Percentiles rank a stretch among this genome's conserved stretches.
Conservation (phyloP, 805 yeast species). For the Ogataea minuta region DNA sequence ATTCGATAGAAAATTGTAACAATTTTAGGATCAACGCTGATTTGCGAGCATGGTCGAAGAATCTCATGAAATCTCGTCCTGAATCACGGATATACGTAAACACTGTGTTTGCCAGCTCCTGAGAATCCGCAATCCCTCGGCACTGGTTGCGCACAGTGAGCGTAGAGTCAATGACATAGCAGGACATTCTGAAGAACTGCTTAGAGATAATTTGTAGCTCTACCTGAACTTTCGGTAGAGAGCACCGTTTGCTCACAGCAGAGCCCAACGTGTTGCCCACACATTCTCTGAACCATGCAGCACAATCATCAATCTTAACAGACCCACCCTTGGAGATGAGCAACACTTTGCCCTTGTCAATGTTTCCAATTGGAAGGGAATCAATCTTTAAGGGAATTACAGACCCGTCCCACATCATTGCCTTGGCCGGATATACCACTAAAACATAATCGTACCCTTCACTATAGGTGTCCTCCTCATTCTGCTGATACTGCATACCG, state of each 20-base stretch:
- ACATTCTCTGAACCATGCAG: constrained; percentile 54
- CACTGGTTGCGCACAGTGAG: constrained; percentile 52
- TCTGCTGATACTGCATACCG: constrained; percentile 4
- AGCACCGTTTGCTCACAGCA: constrained; percentile 64
- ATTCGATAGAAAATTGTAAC: constrained; percentile 74
- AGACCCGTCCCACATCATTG: constrained; percentile 88
- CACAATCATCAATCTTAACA: constrained; percentile 49
- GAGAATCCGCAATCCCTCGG: constrained; percentile 58
- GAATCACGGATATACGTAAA: constrained; percentile 80
- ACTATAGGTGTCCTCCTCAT: constrained; percentile 15
- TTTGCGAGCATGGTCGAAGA: constrained; percentile 62
- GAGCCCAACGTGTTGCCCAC: constrained; percentile 53
- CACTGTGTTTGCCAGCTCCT: constrained; percentile 71
- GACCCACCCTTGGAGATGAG: constrained; percentile 71
- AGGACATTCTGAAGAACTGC: constrained; percentile 63
- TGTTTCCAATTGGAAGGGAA: constrained; percentile 48
- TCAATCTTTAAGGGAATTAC: constrained; percentile 55
- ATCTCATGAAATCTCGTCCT: constrained; percentile 67
- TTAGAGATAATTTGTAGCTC: constrained; percentile 67
- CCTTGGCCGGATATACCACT: constrained; percentile 75
- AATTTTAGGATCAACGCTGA: constrained; percentile 68
- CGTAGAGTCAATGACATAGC: constrained; percentile 61
- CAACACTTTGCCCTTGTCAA: constrained; percentile 66
- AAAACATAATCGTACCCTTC: constrained; percentile 54
- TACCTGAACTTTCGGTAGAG: constrained; percentile 67